A percentile compares a stretch with the other conserved stretches of the same genome.
Conservation (phyloP, 2,329 filamentous ascomycete genomes). For the Penicillium freii region DNA sequence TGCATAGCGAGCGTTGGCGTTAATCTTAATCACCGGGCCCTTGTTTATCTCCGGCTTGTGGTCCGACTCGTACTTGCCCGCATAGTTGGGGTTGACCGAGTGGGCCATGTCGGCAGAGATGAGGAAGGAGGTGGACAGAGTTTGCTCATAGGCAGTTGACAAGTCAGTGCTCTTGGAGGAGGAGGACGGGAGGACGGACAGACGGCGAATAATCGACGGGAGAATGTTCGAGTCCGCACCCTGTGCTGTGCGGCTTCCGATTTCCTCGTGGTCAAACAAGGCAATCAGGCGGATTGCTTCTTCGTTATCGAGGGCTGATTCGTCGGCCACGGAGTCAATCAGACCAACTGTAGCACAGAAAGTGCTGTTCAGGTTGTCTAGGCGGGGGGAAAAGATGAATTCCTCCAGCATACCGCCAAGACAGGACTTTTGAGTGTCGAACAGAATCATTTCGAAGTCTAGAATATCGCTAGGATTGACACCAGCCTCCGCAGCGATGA, state of each 20-base stretch:
- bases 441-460: constrained; percentile 96
- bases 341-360: constrained; percentile 86
- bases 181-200: constrained; percentile 72
- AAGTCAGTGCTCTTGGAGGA: constrained; percentile 59
- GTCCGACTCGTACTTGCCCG: constrained; percentile 82
- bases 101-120: constrained; percentile 98
- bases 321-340: constrained; percentile 69
- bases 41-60: constrained; percentile 96
- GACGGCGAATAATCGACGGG: constrained; percentile 78
- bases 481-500: constrained; percentile 77
- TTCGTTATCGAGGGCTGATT: constrained; percentile 69
- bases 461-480: constrained; percentile 69
- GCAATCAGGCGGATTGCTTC: constrained; percentile 83
- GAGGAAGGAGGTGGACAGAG: constrained; percentile 84
- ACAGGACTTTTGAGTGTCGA: constrained; percentile 88
- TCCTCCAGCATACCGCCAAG: constrained; percentile 90
- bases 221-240: constrained; percentile 91
- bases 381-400: constrained; percentile 90
- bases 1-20: constrained; percentile 94
- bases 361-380: constrained; percentile 96
- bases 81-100: constrained; percentile 92
- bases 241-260: constrained; percentile 87
- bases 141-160: constrained; percentile 88
- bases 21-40: constrained; percentile 95
- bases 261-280: constrained; percentile 97